Conservation (phyloP, 1,284 basidiomycete genomes). For the Xerocomus nothofagi region DNA sequence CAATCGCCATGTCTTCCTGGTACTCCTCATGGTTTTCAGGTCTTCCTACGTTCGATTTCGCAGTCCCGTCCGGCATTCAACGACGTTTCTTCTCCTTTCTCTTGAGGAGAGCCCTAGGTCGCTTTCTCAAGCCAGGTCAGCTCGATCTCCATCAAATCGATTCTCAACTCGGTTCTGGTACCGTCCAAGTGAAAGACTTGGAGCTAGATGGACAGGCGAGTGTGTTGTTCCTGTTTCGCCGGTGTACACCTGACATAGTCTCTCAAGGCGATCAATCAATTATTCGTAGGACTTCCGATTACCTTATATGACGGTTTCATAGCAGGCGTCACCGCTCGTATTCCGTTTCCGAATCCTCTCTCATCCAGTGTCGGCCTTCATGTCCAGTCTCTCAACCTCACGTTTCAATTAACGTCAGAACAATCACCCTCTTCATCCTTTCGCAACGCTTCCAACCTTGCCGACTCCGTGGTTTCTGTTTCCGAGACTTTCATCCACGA, state of each 20-base stretch:
- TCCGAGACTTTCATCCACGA: conserved; percentile 85
- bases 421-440: conserved; percentile 17
- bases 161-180: conserved; percentile 87
- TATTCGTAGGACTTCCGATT: conserved; percentile 71
- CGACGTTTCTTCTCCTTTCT: conserved; percentile 88
- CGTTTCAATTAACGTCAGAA: conserved; percentile 51
- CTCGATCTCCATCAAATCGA: conserved; percentile 87
- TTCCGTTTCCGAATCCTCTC: conserved; percentile 76
- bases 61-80: conserved; percentile 84
- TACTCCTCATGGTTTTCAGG: conserved; percentile 59
- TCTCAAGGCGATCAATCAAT: conserved; percentile 74
- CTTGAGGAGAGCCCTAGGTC: conserved; percentile 81
- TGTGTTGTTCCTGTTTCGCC: conserved; percentile 8
- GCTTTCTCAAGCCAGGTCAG: conserved; percentile 85
- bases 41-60: conserved; percentile 62
- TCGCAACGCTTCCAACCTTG: conserved; percentile 46
- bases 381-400: conserved; percentile 60
- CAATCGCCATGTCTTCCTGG: conserved; percentile 34
- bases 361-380: conserved; percentile 71
- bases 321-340: conserved; percentile 69
- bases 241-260: conserved; percentile 15
- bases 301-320: conserved; percentile 71
- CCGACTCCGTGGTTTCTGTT: conserved; percentile 76
- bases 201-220: conserved; percentile 75
- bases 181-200: conserved; percentile 82